Conservation (phyloP, 257 asterid genomes). For the Solanum chiquidenum region DNA sequence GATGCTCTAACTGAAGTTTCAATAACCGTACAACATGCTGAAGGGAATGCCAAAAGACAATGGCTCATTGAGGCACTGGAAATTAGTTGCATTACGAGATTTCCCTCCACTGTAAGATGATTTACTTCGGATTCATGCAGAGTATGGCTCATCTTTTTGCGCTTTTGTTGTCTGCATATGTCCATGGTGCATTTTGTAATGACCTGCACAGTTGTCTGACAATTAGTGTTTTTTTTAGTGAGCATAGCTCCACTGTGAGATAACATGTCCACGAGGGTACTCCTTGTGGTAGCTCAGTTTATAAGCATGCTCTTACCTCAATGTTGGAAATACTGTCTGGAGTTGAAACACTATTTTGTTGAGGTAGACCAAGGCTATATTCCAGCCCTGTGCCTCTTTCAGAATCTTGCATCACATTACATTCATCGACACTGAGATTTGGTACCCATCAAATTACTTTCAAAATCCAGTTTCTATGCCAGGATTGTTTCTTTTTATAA, state of each 20-base stretch:
- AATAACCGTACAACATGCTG: slow-evolving; percentile 48
- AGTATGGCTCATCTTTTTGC: background rate
- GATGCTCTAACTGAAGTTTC: slow-evolving; percentile 59
- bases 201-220: background rate
- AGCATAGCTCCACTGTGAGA: background rate
- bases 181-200: background rate
- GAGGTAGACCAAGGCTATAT: background rate
- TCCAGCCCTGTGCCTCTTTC: background rate
- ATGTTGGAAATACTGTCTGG: background rate
- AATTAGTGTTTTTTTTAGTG: background rate
- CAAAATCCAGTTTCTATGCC: background rate
- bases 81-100: slow-evolving; percentile 61
- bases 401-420: background rate
- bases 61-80: slow-evolving; percentile 82
- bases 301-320: background rate
- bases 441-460: background rate
- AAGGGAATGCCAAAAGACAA: slow-evolving; percentile 50
- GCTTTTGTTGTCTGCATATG: background rate
- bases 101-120: slow-evolving; percentile 81
- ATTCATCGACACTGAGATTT: background rate
- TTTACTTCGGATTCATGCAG: background rate
- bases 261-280: background rate
- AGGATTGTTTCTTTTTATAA: background rate
- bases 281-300: background rate
- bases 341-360: background rate